phyloP scores from a whole-genome alignment of 257 asterid genomes.

The Przewalskia tangutica region DNA sequence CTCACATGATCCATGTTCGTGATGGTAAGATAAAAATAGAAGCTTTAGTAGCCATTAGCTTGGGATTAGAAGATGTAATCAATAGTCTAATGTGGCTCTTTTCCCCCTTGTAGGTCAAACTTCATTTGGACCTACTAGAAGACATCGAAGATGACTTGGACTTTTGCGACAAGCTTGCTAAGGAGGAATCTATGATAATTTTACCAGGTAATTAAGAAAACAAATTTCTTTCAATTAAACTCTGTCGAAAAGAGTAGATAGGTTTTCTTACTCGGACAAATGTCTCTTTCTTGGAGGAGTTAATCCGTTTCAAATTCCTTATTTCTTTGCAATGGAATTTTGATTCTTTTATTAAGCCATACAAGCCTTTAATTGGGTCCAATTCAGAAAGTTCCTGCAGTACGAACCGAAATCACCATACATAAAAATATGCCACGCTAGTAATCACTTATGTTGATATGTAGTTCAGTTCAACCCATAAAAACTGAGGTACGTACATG shows the following conservation, averaged over 20 bases:
- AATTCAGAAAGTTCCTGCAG: background rate
- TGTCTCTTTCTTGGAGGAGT: background rate
- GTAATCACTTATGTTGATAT: background rate
- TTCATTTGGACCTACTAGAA: constrained; percentile 41
- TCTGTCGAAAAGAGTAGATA: background rate
- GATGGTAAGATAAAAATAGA: constrained; percentile 39
- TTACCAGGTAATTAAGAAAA: constrained; percentile 47
- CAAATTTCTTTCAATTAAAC: background rate
- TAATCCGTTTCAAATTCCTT: background rate
- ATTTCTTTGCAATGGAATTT: background rate
- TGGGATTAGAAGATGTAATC: background rate
- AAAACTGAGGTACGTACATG: background rate
- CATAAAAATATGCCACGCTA: background rate
- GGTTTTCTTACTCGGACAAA: background rate
- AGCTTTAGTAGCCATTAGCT: background rate
- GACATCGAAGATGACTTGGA: constrained; percentile 50
- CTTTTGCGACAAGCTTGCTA: constrained; percentile 48
- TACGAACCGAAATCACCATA: background rate
- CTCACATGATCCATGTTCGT: constrained; percentile 78
- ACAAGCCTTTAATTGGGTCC: background rate
- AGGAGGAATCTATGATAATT: constrained; percentile 47
- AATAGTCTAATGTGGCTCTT: background rate
- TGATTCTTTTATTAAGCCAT: background rate
- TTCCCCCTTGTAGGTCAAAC: constrained; percentile 41
- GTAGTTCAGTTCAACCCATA: background rate